A percentile compares a stretch with the other conserved stretches of the same genome.
Conservation (phyloP, 139 green algal genomes). For the Volvox reticuliferus region DNA sequence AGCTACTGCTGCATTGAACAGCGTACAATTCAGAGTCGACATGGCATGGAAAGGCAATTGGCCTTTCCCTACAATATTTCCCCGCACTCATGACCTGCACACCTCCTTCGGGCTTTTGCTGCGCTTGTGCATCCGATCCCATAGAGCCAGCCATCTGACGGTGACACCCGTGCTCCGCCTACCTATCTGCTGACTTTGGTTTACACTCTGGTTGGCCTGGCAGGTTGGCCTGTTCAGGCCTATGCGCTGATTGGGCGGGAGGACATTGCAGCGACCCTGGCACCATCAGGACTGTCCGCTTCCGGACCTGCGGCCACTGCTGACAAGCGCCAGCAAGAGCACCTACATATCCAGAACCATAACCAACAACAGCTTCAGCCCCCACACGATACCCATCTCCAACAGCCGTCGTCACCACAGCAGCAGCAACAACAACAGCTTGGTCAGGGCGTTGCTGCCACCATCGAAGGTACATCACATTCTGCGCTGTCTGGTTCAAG, state of each 20-base stretch:
- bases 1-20: too few relatives aligned
- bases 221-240: constrained; percentile 82
- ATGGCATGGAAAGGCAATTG: too few relatives aligned
- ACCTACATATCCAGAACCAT: constrained; percentile 15
- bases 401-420: neutral
- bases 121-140: too few relatives aligned
- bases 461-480: too few relatives aligned
- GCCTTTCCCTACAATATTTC: too few relatives aligned
- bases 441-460: too few relatives aligned
- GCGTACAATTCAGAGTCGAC: too few relatives aligned
- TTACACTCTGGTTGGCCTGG: too few relatives aligned
- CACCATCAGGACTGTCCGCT: constrained; percentile 42
- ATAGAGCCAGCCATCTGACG: too few relatives aligned
- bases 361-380: neutral
- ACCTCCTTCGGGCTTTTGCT: too few relatives aligned
- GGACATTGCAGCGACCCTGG: constrained; percentile 85
- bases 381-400: neutral
- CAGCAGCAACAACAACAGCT: neutral
- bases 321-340: constrained; percentile 2
- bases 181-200: neutral
- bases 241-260: constrained; percentile 89
- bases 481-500: neutral
- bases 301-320: neutral
- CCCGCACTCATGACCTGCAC: too few relatives aligned
- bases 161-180: neutral